Base-by-base conservation (phyloP, 352 stramenopile species). In the Phytophthora fragariaefolia region DNA sequence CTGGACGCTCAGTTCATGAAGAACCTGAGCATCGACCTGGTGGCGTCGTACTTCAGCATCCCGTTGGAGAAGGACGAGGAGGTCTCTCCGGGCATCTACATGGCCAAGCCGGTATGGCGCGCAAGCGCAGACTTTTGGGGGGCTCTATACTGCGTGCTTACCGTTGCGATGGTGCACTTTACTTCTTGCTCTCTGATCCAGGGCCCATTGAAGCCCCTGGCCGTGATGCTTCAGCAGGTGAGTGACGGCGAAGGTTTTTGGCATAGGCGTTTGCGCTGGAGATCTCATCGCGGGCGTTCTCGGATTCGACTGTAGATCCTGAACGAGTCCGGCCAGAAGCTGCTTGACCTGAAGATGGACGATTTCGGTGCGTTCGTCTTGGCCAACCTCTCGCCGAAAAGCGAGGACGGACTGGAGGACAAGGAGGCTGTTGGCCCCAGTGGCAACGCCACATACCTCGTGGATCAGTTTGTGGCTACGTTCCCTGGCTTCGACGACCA, bases 351-450 rank as follows among this genome's bases (percentile, higher is more conserved):
- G 7, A 73, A 77, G 24, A 78, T 78, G 52, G 57, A 72, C 17
- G 79, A 95, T 67, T 92, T 95, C 59, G 87, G 85, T 52, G 80
- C 80, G 4, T 95, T 95, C 55, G 79, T 95, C 18, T 17, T 91
- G n/a, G 74, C 73, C 6, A 88, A 89, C 50, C 60, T 90, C 9
- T 52, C 63, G 6, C 46, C 62, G 26, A 58, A 66, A 57, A 46
- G 6, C 26, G 48, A 27, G 15, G 48, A 23, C 10, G 57, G 69
- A 13, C 18, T 63, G 42, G 50, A 72, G 8, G 48, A 73, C 28
- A 74, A 77, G 40, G 43, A 66, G n/a, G 6, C n/a, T 34, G 52
- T 40, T 26, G 32, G 27, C 2, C 22, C 40, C 3, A 70, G 26
- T 42, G 63, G 83, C 20, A 90, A 79, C 36, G 85, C 83, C 12